Evolutionary conservation across 2,329 filamentous ascomycete genomes (phyloP), one percentile per base, ranked within the genome.

Genomic region (Graphilbum fragrans): DNA sequence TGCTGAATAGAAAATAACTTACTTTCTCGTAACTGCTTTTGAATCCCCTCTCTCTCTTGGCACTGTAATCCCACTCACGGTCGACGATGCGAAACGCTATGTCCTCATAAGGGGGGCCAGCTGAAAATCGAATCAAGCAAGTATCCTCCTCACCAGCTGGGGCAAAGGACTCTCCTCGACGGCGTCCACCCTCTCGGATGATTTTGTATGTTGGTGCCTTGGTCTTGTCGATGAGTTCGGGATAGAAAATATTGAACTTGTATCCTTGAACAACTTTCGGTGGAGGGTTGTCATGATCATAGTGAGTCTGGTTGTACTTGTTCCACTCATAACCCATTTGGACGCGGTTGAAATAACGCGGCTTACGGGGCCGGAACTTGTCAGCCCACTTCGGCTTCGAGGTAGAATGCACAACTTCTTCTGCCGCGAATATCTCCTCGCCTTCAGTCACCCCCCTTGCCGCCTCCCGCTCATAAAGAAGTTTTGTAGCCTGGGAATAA

Each of bases 271-370:
- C 92, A 7, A 98, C 90, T 63, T 94, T 95, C 21, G 92, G 92
- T 2, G 92, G 92, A 2, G 92, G 92, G 55, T 96, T 95, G 57
- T 96, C 90, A 59, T 95, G 86, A 59, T 96, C 92, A 64, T 98
- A 98, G 63, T 98, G 92, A 12, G 92, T 98, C 64, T 98, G 92
- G 56, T 98, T 98, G 72, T 98, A 98, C 63, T 98, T 98, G 69
- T 98, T 98, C 92, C 92, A 98, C 61, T 98, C 92, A 60, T 96
- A 98, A 41, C 92, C 92, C 85, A 95, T 95, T 61, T 94, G 88
- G 37, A 96, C 88, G 33, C 92, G 82, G 58, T 96, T 96, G 72
- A 98, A 98, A 64, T 95, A 96, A 45, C 83, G 78, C 12, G 92
- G 92, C 62, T 96, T 98, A 48, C 92, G 77, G 8, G 90, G 87